phyloP scores from a whole-genome alignment of 2,329 filamentous ascomycete species.

The Metarhizium brunneum region DNA sequence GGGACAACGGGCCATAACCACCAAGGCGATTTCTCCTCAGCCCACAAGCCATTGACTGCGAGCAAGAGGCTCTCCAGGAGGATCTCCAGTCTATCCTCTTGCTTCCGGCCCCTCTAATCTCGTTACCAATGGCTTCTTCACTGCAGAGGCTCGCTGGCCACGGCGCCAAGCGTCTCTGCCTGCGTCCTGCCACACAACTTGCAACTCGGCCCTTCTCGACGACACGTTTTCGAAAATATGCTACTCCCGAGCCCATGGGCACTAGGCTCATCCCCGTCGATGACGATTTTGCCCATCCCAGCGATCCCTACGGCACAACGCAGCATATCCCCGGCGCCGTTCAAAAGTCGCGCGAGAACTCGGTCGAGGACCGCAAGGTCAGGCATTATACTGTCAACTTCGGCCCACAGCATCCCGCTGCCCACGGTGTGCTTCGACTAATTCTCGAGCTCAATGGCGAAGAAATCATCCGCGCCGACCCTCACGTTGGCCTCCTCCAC shows the following conservation, averaged over 20 bases:
- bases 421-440: constrained; percentile 93
- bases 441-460: constrained; percentile 98
- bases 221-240: constrained; percentile 52
- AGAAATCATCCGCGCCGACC: constrained; percentile 92
- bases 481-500: constrained; percentile 92
- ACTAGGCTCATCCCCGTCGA: constrained; percentile 59
- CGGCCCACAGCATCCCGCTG: constrained; percentile 94
- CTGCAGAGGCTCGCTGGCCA: constrained; percentile 65
- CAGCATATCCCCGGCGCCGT: constrained; percentile 30
- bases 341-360: constrained; percentile 39
- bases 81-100: constrained; percentile 17
- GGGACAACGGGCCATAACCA: constrained; percentile 3
- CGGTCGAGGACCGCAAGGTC: constrained; percentile 65
- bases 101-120: constrained; percentile 19
- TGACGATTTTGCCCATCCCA: constrained; percentile 48
- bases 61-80: constrained; percentile 25
- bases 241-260: constrained; percentile 39
- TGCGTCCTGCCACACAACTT: constrained; percentile 31
- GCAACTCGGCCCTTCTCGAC: constrained; percentile 56
- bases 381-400: constrained; percentile 99
- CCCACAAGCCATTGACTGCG: constrained; percentile 25
- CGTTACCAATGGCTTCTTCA: constrained; percentile 49
- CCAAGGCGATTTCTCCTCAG: constrained; percentile 12
- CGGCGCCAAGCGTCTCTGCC: constrained; percentile 58
- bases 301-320: constrained; percentile 39